Base-by-base conservation (phyloP, 2,329 filamentous ascomycete genomes). In the Colletotrichum sp. region DNA sequence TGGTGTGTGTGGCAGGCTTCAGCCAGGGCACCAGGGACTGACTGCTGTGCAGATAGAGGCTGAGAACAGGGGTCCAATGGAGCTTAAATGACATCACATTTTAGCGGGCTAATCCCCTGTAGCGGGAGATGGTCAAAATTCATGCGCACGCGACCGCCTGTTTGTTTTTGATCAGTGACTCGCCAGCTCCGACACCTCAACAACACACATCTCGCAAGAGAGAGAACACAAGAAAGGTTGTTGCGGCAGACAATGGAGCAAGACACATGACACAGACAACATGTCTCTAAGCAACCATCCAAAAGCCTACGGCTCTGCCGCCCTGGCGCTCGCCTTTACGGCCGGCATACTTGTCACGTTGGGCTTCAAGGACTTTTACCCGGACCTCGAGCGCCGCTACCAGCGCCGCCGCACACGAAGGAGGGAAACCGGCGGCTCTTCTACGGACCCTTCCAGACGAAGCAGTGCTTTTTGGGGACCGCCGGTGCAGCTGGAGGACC, bases 311-410 rank as follows among this genome's bases (percentile, higher is more conserved):
- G 90, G 91, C 83, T 89, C 89, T 5, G 91, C 93, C 32, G 95
- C 93, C 77, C 83, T 96, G 56, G 88, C 91, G 72, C 86, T 92
- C 25, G 94, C 94, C 81, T 98, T 98, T 80, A 83, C 93, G n/a
- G 89, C 94, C 12, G 96, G 96, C 58, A 89, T 96, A 69, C 86
- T 95, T 67, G 84, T 96, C 71, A 95, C 95, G 0, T 85, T 97
- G 4, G 93, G 93, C 74, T 92, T 95, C 86, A 96, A 96, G 84
- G 94, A 96, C 82, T 84, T 96, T 48, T 96, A 96, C 80, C 93
- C 94, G 2, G 93, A 95, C 79, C 88, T 96, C 62, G 93, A 95
- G 82, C 85, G 88, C 27, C 89, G 91, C 25, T 94, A 92, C 80
- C 90, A 91, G 80, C 87, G 84, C 77, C 85, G 85, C 78, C 82